These are phyloP conservation scores for Gymnopus androsaceus DNA, from an alignment of 1,284 basidiomycete species.

Conservation along the genomic window DNA sequence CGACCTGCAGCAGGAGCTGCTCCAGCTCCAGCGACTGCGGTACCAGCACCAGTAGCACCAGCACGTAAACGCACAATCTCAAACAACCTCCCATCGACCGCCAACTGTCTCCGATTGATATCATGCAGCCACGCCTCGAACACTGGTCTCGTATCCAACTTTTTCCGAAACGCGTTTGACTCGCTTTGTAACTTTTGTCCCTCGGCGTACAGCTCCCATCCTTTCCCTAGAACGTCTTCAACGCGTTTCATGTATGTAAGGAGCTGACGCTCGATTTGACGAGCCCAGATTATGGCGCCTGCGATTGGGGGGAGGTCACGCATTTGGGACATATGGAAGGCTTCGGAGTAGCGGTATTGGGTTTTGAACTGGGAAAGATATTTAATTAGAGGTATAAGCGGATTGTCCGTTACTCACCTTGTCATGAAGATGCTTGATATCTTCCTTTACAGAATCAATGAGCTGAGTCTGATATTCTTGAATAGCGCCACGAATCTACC, in stretches of 20 bases:
- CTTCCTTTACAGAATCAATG: constrained; percentile 97
- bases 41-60: no score
- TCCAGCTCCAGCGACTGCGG: no score
- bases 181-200: constrained; percentile 96
- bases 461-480: constrained; percentile 99
- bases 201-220: constrained; percentile 99
- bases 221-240: constrained; percentile 96
- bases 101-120: constrained; percentile 90
- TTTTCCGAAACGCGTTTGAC: constrained; percentile 89
- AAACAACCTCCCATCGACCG: constrained; percentile 93
- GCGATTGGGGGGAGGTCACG: constrained; percentile 96
- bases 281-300: constrained; percentile 97
- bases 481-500: constrained; percentile 92
- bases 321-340: constrained; percentile 98
- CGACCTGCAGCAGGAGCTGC: no score
- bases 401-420: no score
- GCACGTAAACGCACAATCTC: constrained; percentile 85
- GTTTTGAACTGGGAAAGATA: constrained; percentile 85
- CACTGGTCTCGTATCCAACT: constrained; percentile 91
- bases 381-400: no score
- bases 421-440: constrained; percentile 93
- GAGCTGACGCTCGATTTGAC: constrained; percentile 96
- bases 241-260: constrained; percentile 99
- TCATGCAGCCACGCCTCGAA: constrained; percentile 97
- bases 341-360: constrained; percentile 93